phyloP scores from a whole-genome alignment of 2,329 filamentous ascomycete genomes.

The Arthrobotrys conoides region DNA sequence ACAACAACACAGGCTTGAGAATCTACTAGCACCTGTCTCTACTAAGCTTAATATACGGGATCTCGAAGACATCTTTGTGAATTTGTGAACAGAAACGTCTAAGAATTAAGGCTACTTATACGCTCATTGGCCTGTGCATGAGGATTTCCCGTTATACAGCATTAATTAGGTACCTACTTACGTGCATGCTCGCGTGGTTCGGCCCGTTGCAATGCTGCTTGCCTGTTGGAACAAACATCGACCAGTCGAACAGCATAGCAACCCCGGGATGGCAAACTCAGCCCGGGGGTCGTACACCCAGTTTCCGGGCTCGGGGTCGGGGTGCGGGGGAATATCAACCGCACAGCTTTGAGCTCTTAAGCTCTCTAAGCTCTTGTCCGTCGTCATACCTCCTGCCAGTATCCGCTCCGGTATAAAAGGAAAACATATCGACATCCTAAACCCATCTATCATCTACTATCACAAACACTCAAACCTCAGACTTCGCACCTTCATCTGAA shows the following conservation, averaged over 20 bases:
- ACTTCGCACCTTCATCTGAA: neutral
- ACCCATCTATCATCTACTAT: neutral
- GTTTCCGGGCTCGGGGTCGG: neutral
- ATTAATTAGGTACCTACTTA: too few relatives aligned
- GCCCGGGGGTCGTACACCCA: neutral
- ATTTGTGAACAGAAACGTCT: too few relatives aligned
- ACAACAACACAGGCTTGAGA: too few relatives aligned
- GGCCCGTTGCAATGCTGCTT: too few relatives aligned
- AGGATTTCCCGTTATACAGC: too few relatives aligned
- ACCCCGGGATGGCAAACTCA: neutral
- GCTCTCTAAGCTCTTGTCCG: conserved; percentile 11
- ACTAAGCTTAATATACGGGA: too few relatives aligned
- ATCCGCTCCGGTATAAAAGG: neutral
- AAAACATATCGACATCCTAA: neutral
- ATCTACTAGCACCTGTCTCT: too few relatives aligned
- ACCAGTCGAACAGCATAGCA: neutral
- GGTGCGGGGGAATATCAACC: conserved; percentile 26
- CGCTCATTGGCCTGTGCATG: too few relatives aligned
- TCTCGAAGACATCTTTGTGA: too few relatives aligned
- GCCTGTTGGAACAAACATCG: too few relatives aligned
- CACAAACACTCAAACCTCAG: neutral
- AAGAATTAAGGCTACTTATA: too few relatives aligned
- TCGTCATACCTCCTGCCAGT: conserved; percentile 36
- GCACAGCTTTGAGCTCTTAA: conserved; percentile 12
- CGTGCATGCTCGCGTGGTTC: too few relatives aligned